A percentile compares a stretch with the other conserved stretches of the same genome.
Conservation (phyloP, 1,139 yeast species). For the Pichia sp. region DNA sequence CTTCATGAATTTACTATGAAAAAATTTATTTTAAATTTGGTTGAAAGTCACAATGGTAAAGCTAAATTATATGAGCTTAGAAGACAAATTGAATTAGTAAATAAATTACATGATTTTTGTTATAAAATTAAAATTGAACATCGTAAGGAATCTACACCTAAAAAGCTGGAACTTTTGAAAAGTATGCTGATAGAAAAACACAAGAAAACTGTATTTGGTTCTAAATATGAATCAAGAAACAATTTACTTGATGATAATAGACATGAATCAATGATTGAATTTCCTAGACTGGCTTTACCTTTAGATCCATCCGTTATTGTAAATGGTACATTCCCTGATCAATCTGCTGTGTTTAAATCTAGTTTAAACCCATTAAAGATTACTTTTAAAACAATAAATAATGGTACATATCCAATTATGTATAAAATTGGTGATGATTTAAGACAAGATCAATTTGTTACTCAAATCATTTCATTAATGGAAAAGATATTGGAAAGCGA, state of each 20-base stretch:
- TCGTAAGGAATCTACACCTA: conserved; percentile 49
- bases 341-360: conserved; percentile 82
- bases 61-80: conserved; percentile 23
- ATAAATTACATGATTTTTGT: conserved; percentile 27
- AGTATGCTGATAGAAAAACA: conserved; percentile 30
- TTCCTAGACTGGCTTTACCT: conserved; percentile 61
- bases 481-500: conserved; percentile 84
- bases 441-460: conserved; percentile 92
- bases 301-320: conserved; percentile 63
- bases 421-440: conserved; percentile 95
- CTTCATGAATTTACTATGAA: conserved; percentile 26
- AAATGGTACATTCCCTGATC: conserved; percentile 73
- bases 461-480: conserved; percentile 88
- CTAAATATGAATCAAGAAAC: conserved; percentile 13
- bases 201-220: conserved; percentile 18
- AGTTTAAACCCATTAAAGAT: conserved; percentile 84
- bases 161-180: conserved; percentile 44
- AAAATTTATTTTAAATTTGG: conserved; percentile 24
- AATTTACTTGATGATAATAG: conserved; percentile 14
- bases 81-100: conserved; percentile 28
- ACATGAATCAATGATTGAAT: conserved; percentile 32
- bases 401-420: conserved; percentile 64
- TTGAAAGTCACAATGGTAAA: conserved; percentile 21
- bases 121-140: conserved; percentile 26
- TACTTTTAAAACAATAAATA: conserved; percentile 50